Conservation (phyloP, 2,329 filamentous ascomycete genomes). For the Tolypocladium tropicale region DNA sequence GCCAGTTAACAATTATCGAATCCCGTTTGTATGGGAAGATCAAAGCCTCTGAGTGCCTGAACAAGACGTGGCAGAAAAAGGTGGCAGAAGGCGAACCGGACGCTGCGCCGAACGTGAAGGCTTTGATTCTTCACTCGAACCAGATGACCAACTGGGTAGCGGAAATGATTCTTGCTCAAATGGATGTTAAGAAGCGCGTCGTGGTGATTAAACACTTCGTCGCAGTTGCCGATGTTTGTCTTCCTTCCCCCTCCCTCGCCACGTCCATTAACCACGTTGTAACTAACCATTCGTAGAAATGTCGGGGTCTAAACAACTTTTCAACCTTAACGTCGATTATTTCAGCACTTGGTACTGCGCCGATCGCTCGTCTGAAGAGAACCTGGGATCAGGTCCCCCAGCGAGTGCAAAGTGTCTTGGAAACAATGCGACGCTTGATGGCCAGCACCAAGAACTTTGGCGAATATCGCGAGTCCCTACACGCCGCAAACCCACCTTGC, state of each 20-base stretch:
- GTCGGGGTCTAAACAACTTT: constrained; percentile 86
- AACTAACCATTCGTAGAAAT: constrained; percentile 56
- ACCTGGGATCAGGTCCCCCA: constrained; percentile 93
- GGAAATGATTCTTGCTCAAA: constrained; percentile 94
- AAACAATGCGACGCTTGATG: constrained; percentile 91
- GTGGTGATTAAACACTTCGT: constrained; percentile 99
- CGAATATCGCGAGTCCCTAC: constrained; percentile 87
- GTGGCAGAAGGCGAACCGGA: constrained; percentile 70
- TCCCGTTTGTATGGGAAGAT: constrained; percentile 92
- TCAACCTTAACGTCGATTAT: constrained; percentile 97
- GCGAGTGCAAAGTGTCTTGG: constrained; percentile 68
- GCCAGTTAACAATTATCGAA: constrained; percentile 94
- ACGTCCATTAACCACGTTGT: no score
- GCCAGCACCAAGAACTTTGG: constrained; percentile 96
- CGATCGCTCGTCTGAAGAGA: constrained; percentile 83
- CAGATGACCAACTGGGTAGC: constrained; percentile 99
- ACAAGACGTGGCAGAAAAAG: constrained; percentile 99
- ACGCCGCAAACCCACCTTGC: constrained; percentile 88
- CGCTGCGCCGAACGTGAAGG: constrained; percentile 88
- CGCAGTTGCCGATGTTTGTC: constrained; percentile 80
- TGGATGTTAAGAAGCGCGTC: constrained; percentile 90
- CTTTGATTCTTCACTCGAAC: constrained; percentile 93
- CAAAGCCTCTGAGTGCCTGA: constrained; percentile 88
- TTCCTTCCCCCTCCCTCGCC: background rate
- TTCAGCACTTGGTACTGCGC: constrained; percentile 85